Percentiles rank a stretch among this genome's conserved stretches.
Conservation (phyloP, 2,329 filamentous ascomycete genomes). For the Fusarium illudens region DNA sequence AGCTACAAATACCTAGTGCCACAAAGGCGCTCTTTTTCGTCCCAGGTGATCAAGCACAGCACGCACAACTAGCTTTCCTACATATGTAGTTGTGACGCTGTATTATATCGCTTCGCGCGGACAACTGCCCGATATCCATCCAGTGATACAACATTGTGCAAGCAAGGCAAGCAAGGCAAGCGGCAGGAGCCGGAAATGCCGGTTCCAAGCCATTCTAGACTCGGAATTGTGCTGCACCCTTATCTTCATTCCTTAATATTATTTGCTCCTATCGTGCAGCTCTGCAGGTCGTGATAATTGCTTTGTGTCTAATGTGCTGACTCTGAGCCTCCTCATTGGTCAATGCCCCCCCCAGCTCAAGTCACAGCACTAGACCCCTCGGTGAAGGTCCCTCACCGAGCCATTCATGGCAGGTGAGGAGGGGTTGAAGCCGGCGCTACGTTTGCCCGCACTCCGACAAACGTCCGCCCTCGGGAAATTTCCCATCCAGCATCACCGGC, state of each 20-base stretch:
- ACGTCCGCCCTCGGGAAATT: constrained; percentile 37
- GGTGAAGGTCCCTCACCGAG: constrained; percentile 11
- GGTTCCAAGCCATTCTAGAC: constrained; percentile 1
- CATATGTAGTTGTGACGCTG: background rate
- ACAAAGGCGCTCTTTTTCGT: constrained; percentile 2
- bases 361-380: background rate
- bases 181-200: background rate
- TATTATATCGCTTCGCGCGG: constrained; percentile 2
- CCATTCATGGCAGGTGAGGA: background rate
- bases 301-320: constrained; percentile 14
- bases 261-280: background rate
- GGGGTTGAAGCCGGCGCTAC: constrained; percentile 19
- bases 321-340: constrained; percentile 29
- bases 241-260: background rate
- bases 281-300: constrained; percentile 24
- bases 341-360: background rate
- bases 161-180: too few species aligned
- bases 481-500: constrained; percentile 28
- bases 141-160: background rate
- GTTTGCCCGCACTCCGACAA: constrained; percentile 32
- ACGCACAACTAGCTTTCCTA: background rate
- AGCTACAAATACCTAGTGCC: background rate
- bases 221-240: constrained; percentile 10
- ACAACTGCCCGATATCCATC: background rate
- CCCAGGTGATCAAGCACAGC: constrained; percentile 6